These are phyloP conservation scores for Lactarius trivialis DNA, from an alignment of 768 basidiomycete species.

Conservation along the genomic window DNA sequence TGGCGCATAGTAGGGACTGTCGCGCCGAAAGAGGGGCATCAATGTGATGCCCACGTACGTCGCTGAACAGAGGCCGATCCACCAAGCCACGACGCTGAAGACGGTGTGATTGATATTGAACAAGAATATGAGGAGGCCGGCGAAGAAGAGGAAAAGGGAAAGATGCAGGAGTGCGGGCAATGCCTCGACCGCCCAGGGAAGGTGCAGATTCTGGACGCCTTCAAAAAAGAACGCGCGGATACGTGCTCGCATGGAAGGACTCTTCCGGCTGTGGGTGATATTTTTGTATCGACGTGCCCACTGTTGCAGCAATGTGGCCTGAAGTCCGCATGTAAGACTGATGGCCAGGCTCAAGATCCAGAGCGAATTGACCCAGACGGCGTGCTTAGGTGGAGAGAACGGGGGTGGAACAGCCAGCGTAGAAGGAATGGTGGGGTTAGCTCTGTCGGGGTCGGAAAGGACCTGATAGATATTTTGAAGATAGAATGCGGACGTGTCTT, in stretches of 20 bases:
- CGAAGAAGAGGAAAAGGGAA: slow-evolving; percentile 17
- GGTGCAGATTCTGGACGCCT: not conserved
- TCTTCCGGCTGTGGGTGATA: not conserved
- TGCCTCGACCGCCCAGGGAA: not conserved
- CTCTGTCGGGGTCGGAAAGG: not conserved
- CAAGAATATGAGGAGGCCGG: slow-evolving; percentile 11
- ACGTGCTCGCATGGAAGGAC: not conserved
- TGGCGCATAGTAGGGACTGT: slow-evolving; percentile 1
- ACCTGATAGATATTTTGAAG: not conserved
- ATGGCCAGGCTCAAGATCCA: slow-evolving; percentile 7
- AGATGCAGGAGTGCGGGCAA: slow-evolving; percentile 12
- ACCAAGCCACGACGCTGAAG: not conserved
- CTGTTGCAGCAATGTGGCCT: slow-evolving; percentile 4
- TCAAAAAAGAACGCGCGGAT: slow-evolving; percentile 2
- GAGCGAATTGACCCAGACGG: not conserved
- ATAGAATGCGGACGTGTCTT: slow-evolving; percentile 6
- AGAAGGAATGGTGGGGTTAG: not conserved
- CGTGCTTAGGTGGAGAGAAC: not conserved
- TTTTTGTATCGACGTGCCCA: not conserved
- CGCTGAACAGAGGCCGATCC: not conserved
- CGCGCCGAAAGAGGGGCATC: not conserved
- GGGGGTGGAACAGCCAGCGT: no score
- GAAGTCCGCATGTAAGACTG: slow-evolving; percentile 1
- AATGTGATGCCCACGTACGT: not conserved
- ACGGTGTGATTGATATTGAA: slow-evolving; percentile 1